Base-by-base conservation (phyloP, 208 protist species). In the Leptomonas pyrrhocoris region DNA sequence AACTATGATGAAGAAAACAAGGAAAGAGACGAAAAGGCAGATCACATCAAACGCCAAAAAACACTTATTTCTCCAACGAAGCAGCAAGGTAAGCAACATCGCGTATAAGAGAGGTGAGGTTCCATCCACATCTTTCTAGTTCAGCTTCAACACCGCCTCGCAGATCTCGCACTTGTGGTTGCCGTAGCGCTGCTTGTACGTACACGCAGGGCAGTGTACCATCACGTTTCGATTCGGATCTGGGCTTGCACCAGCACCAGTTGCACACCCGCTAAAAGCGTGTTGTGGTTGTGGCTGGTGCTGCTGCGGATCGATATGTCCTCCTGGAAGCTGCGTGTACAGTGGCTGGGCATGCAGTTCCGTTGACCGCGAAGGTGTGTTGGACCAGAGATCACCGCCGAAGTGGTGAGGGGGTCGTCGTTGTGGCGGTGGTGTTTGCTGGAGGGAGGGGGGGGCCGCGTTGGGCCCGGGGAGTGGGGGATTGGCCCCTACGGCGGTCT, bases 201-300 rank as follows among this genome's bases (percentile, higher is more conserved):
- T 87, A 55, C 82, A 84, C n/a, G 64, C 68, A 2, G 78, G 78
- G 46, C 82, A 87, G 51, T 31, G 49, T 56, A 86, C 76, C 28
- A 73, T 55, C 19, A 40, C 45, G n/a, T 72, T 51, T 0, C 55
- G 46, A 16, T 60, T 73, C 18, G 43, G 19, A 2, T 51, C 56
- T 46, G 49, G 6, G n/a, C 30, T 59, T 4, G 11, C 18, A 13
- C 43, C 61, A 30, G 0, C 45, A 25, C 58, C 64, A 13, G 18
- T 11, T 34, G 36, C 28, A 25, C 2, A 6, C 9, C 8, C 19
- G n/a, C 19, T 11, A 8, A 12, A 8, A 45, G 72, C 7, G 15
- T 43, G 54, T 16, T 18, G 58, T 27, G 2, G 51, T 9, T 19
- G 27, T 49, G 30, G 42, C 23, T 16, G 40, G n/a, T 45, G 28